Conservation (phyloP, 805 yeast genomes). For the Ogataea siamensis region DNA sequence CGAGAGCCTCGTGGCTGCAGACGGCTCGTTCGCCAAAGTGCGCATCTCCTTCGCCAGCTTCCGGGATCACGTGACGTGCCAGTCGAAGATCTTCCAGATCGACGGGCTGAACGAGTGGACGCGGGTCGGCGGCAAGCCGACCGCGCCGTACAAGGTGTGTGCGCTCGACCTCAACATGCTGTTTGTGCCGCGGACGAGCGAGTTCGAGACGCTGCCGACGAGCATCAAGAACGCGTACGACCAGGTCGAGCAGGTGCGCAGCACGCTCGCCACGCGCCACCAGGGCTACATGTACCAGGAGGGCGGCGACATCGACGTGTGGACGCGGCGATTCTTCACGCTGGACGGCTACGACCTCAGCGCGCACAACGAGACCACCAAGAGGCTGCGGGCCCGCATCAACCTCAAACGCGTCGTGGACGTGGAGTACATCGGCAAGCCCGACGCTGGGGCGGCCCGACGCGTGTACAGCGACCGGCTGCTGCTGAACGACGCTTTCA, state of each 20-base stretch:
- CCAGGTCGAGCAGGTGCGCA: slow-evolving; percentile 38
- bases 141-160: slow-evolving; percentile 61
- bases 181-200: slow-evolving; percentile 61
- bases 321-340: slow-evolving; percentile 74
- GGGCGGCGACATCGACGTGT: slow-evolving; percentile 82
- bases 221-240: slow-evolving; percentile 56
- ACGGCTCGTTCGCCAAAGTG: slow-evolving; percentile 87
- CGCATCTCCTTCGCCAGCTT: slow-evolving; percentile 61
- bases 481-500: slow-evolving; percentile 70
- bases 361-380: slow-evolving; percentile 71
- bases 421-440: slow-evolving; percentile 43
- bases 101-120: slow-evolving; percentile 86
- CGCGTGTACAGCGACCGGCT: slow-evolving; percentile 72
- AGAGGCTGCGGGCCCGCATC: slow-evolving; percentile 70
- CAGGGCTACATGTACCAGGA: slow-evolving; percentile 83
- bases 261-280: slow-evolving; percentile 29
- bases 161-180: slow-evolving; percentile 65
- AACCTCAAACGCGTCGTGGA: slow-evolving; percentile 67
- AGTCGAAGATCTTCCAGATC: slow-evolving; percentile 48
- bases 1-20: slow-evolving; percentile 66
- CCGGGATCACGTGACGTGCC: slow-evolving; percentile 54
- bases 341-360: slow-evolving; percentile 68
- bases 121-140: slow-evolving; percentile 34
- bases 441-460: slow-evolving; percentile 2
- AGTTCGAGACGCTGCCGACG: slow-evolving; percentile 64